phyloP scores from a whole-genome alignment of 768 basidiomycete species.

The Lactarius hatsudake region DNA sequence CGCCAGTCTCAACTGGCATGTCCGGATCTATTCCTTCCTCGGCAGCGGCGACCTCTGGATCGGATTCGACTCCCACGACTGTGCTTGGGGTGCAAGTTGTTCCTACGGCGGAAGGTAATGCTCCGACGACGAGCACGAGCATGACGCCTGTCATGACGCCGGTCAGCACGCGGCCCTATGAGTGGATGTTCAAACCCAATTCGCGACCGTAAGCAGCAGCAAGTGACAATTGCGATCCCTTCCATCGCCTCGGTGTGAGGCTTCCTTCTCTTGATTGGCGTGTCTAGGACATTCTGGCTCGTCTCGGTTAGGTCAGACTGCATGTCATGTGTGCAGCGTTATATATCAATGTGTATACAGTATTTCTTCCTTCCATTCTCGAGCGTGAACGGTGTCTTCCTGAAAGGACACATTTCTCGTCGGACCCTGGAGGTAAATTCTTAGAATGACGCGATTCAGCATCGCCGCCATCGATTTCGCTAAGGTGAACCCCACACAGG shows the following conservation, averaged over 20 bases:
- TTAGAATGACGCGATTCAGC: neutral
- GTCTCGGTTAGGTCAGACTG: neutral
- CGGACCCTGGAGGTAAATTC: neutral
- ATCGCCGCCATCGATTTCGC: neutral
- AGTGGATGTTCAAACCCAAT: constrained; percentile 27
- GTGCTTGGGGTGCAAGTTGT: constrained; percentile 20
- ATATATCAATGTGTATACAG: neutral
- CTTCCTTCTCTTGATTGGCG: constrained; percentile 1
- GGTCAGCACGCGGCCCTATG: constrained; percentile 25
- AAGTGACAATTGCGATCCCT: neutral
- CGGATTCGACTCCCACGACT: constrained; percentile 1
- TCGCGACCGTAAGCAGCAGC: neutral
- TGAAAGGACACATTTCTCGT: neutral
- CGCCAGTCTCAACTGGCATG: neutral
- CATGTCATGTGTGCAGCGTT: constrained; percentile 22
- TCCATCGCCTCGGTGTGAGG: constrained; percentile 15
- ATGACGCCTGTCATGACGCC: constrained; percentile 22
- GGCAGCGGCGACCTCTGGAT: neutral
- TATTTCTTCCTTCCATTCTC: neutral
- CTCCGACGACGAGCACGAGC: neutral
- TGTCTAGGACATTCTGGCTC: neutral
- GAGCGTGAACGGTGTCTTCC: neutral
- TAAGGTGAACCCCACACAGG: neutral
- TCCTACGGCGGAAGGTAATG: constrained; percentile 3
- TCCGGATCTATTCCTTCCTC: constrained; percentile 3